A percentile compares a stretch with the other conserved stretches of the same genome.
phyloP scores from a whole-genome alignment of 768 basidiomycete species.

The Agrocybe chaxingu region DNA sequence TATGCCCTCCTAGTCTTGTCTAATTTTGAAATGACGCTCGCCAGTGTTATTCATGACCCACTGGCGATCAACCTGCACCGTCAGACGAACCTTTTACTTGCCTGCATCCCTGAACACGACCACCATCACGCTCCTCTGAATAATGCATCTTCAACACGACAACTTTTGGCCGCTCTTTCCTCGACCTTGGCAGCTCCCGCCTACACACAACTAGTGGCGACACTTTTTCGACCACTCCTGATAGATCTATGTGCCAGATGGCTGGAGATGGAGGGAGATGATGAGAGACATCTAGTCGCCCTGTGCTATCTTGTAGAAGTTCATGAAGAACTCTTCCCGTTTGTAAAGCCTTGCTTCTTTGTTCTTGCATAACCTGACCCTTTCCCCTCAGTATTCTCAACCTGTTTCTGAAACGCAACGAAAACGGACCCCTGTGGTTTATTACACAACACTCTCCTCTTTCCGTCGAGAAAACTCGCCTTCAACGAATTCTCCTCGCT shows the following conservation, averaged over 20 bases:
- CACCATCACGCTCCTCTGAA: constrained; percentile 34
- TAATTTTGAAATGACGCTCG: constrained; percentile 20
- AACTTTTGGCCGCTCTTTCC: constrained; percentile 56
- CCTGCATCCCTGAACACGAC: constrained; percentile 40
- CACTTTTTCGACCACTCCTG: constrained; percentile 71
- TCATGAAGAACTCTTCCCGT: constrained; percentile 74
- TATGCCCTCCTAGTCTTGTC: constrained; percentile 8
- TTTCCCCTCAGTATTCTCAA: constrained; percentile 48
- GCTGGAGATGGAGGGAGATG: constrained; percentile 50
- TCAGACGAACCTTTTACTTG: constrained; percentile 48
- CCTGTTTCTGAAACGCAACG: constrained; percentile 43
- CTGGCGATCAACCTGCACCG: constrained; percentile 53
- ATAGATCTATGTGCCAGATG: constrained; percentile 81
- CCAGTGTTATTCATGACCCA: constrained; percentile 47
- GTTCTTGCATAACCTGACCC: constrained; percentile 9
- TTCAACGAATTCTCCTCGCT: constrained; percentile 71
- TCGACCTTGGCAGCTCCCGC: constrained; percentile 56
- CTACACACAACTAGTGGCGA: constrained; percentile 61
- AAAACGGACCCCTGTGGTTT: constrained; percentile 53
- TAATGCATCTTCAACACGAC: constrained; percentile 32
- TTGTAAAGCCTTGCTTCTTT: constrained; percentile 24
- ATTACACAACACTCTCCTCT: constrained; percentile 31
- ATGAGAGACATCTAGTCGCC: constrained; percentile 47
- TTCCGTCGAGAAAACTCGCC: constrained; percentile 35
- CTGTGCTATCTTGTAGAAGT: constrained; percentile 63